A percentile compares a stretch with the other conserved stretches of the same genome.
Evolutionary conservation across 495 filamentous ascomycete genomes (phyloP).

Genomic region (Darksidea phi): DNA sequence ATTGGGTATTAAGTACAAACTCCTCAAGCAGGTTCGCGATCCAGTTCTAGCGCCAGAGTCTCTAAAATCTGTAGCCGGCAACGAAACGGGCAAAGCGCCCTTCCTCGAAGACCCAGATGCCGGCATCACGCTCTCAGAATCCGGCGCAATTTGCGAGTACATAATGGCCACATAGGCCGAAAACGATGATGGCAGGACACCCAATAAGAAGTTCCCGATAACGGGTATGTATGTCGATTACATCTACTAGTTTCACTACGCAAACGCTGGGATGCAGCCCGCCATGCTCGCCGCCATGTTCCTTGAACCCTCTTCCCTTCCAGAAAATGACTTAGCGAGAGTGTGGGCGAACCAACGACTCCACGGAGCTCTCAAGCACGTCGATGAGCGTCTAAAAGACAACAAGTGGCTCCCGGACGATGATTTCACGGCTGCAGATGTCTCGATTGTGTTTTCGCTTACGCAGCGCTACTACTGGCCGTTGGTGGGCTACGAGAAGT

Average conservation of each 20-base stretch:
- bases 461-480: slow-evolving; percentile 53
- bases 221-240: slow-evolving; percentile 54
- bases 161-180: slow-evolving; percentile 50
- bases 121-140: slow-evolving; percentile 52
- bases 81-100: slow-evolving; percentile 53
- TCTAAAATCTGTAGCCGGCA: slow-evolving; percentile 29
- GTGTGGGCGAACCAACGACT: slow-evolving; percentile 21
- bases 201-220: slow-evolving; percentile 41
- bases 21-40: slow-evolving; percentile 50
- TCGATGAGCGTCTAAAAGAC: slow-evolving; percentile 50
- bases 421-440: slow-evolving; percentile 58
- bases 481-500: slow-evolving; percentile 43
- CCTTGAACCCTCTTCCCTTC: slow-evolving; percentile 12
- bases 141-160: slow-evolving; percentile 55
- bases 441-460: slow-evolving; percentile 55
- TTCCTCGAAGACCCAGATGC: slow-evolving; percentile 51
- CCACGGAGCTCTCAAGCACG: slow-evolving; percentile 37
- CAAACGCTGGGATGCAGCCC: slow-evolving; percentile 53
- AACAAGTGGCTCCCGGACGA: slow-evolving; percentile 56
- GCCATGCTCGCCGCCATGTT: slow-evolving; percentile 29
- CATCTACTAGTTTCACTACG: slow-evolving; percentile 60
- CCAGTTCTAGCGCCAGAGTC: slow-evolving; percentile 52
- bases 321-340: background rate
- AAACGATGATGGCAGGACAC: slow-evolving; percentile 44
- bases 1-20: slow-evolving; percentile 52